Percentiles rank a stretch among this genome's conserved stretches.
Evolutionary conservation across 2,329 filamentous ascomycete genomes (phyloP).

Genomic region (Colletotrichum trifolii): DNA sequence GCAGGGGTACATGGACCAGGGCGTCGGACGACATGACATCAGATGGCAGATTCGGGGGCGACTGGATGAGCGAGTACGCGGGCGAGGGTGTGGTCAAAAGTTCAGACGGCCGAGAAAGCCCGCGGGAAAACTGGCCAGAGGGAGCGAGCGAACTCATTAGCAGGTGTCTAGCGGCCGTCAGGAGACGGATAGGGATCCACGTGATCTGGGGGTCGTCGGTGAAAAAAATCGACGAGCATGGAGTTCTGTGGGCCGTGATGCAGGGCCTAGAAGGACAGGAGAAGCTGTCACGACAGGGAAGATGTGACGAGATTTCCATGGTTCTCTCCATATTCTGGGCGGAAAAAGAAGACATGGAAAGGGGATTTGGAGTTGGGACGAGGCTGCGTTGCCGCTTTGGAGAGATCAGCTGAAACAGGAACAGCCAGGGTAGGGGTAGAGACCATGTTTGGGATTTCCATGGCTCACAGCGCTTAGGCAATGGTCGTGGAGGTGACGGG

Average conservation of each 20-base stretch:
- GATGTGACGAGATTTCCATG: background rate
- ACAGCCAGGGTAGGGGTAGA: constrained; percentile 19
- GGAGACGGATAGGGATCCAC: constrained; percentile 1
- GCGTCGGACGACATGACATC: constrained; percentile 27
- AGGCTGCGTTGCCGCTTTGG: constrained; percentile 27
- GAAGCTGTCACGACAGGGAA: too few species aligned
- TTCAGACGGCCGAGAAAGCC: constrained; percentile 15
- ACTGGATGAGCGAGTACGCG: background rate
- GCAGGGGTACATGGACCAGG: constrained; percentile 24
- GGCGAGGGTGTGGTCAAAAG: background rate
- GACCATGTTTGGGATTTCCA: constrained; percentile 19
- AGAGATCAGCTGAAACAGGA: constrained; percentile 36
- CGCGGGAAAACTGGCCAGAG: constrained; percentile 13
- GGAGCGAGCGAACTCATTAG: background rate
- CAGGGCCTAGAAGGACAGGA: too few species aligned
- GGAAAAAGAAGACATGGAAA: constrained; percentile 3
- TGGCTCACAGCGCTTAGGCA: background rate
- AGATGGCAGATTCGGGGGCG: constrained; percentile 18
- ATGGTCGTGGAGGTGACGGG: too few species aligned
- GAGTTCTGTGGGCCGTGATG: background rate
- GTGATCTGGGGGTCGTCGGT: constrained; percentile 21
- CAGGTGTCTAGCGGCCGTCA: background rate
- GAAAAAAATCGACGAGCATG: constrained; percentile 11
- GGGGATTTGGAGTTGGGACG: constrained; percentile 12
- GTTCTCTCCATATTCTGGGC: background rate